Percentiles rank a stretch among this genome's conserved stretches.
phyloP scores from a whole-genome alignment of 345 rosid genomes.

The Leavenworthia alabamica region DNA sequence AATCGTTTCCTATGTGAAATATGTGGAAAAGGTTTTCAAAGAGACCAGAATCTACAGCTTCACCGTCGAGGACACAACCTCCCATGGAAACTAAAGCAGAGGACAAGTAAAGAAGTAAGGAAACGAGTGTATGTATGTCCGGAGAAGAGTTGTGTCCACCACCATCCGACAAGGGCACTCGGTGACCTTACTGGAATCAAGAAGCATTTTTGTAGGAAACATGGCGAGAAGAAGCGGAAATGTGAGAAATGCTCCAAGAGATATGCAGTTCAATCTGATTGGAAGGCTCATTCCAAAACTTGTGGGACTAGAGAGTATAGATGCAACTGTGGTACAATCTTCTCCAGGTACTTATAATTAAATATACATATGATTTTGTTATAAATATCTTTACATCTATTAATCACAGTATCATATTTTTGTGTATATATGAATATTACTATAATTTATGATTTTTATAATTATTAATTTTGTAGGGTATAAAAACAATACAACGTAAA shows the following conservation, averaged over 20 bases:
- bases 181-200: conserved; percentile 96
- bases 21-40: conserved; percentile 94
- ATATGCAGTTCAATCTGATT: conserved; percentile 95
- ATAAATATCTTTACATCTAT: neutral
- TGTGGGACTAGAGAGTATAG: conserved; percentile 95
- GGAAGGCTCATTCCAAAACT: conserved; percentile 97
- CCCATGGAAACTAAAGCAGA: conserved; percentile 98
- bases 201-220: conserved; percentile 92
- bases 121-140: conserved; percentile 96
- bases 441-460: no score
- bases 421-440: neutral
- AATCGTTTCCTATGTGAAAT: conserved; percentile 92
- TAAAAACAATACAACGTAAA: no score
- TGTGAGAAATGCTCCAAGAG: conserved; percentile 91
- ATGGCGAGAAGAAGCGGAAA: conserved; percentile 97
- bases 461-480: no score
- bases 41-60: conserved; percentile 94
- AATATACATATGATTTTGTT: neutral
- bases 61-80: conserved; percentile 94
- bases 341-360: conserved; percentile 58
- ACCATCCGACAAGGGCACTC: conserved; percentile 87
- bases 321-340: conserved; percentile 90
- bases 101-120: conserved; percentile 66
- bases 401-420: neutral
- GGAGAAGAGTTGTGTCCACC: conserved; percentile 79